Evolutionary conservation across 495 filamentous ascomycete species (phyloP), one percentile per base, ranked within the genome.

Genomic region (Glonium stellatum): DNA sequence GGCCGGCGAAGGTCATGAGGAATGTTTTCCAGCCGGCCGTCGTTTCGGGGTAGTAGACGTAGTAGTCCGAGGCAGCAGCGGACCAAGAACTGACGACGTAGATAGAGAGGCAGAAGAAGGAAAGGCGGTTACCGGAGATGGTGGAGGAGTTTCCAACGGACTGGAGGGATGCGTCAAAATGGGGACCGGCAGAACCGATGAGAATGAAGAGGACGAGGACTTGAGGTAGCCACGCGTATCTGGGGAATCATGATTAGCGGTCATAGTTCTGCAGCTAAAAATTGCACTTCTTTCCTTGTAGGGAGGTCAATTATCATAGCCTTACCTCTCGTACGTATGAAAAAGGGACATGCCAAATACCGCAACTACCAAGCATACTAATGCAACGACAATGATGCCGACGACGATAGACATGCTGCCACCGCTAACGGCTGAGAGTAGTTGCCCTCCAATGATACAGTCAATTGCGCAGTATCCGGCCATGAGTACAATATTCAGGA

Each of bases 401-500:
- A 66, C 62, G 22, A 63, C 59, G 31, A 70, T 56, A 44, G 53
- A 54, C 62, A 70, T 60, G 13, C 67, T 55, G 27, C 56, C 58
- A 31, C 65, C 65, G 57, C 58, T 64, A 27, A 70, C 70, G n/a
- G 74, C 79, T 22, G 79, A 82, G 36, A 86, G 65, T 54, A 87
- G 70, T 65, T 84, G 75, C 21, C 82, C 75, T 54, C 78, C 76
- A 49, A 83, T 67, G 22, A 68, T 25, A 34, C 61, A 63, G 42
- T 57, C 55, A 36, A 68, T 62, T 21, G 62, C 21, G 4, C 65
- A 61, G 37, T 63, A 68, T 21, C 65, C 65, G n/a, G 61, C 35
- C 54, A 62, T 54, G 18, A 69, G 64, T 12, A 69, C 46, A n/a
- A 69, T 18, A 56, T 67, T 66, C n/a, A 67, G 58, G 4, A 69